Conservation (phyloP, 352 stramenopile species). For the Globisporangium nunn region DNA sequence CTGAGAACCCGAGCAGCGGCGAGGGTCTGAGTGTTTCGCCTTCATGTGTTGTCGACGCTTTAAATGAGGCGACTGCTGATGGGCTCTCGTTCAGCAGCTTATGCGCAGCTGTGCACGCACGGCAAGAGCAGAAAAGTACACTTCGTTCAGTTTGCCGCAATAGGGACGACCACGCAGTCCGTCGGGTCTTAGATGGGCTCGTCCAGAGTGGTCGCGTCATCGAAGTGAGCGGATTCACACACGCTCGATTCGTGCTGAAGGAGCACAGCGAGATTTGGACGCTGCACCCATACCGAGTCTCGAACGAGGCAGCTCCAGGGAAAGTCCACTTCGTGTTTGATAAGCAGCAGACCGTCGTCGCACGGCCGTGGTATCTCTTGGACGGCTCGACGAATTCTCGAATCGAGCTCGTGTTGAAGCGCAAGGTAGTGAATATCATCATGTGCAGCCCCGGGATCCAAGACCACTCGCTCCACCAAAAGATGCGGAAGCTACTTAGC, state of each 20-base stretch:
- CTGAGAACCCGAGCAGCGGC: not conserved
- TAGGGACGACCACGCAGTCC: conserved; percentile 5
- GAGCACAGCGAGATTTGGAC: conserved; percentile 49
- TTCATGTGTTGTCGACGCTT: not conserved
- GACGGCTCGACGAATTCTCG: conserved; percentile 58
- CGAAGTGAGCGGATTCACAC: conserved; percentile 58
- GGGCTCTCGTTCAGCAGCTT: conserved; percentile 12
- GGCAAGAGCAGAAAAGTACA: not conserved
- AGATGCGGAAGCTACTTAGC: conserved; percentile 66
- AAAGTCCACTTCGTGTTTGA: conserved; percentile 74
- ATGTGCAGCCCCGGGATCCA: conserved; percentile 66
- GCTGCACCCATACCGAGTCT: conserved; percentile 47
- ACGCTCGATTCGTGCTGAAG: conserved; percentile 42
- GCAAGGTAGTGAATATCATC: conserved; percentile 75
- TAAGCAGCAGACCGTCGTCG: conserved; percentile 41
- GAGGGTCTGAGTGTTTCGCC: not conserved
- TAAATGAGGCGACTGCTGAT: not conserved
- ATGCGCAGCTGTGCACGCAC: not conserved
- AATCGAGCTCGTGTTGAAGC: conserved; percentile 54
- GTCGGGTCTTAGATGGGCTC: conserved; percentile 28
- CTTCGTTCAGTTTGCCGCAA: not conserved
- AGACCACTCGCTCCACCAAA: conserved; percentile 46
- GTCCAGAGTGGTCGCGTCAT: conserved; percentile 32
- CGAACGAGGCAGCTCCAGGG: conserved; percentile 31
- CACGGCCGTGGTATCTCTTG: conserved; percentile 67